Conservation (phyloP, 2,329 filamentous ascomycete species). For the Alternaria brassicicola region DNA sequence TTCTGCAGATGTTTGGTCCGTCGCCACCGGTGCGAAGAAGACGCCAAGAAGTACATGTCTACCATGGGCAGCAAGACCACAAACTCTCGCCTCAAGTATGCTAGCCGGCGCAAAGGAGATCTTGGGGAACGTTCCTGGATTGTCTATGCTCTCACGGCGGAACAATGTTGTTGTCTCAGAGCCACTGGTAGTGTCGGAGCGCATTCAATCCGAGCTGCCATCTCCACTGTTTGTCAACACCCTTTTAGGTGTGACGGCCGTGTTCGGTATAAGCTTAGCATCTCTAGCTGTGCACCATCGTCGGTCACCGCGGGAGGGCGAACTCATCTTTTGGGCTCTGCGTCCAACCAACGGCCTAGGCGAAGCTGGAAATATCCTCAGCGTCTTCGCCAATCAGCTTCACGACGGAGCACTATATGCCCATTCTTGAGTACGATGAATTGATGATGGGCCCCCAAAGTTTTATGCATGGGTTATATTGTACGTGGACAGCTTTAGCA, state of each 20-base stretch:
- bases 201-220: conserved; percentile 32
- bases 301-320: conserved; percentile 40
- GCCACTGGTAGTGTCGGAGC: conserved; percentile 11
- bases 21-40: conserved; percentile 21
- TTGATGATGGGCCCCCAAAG: background rate
- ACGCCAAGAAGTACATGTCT: conserved; percentile 11
- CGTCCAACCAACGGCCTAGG: conserved; percentile 34
- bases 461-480: background rate
- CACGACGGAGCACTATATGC: conserved; percentile 22
- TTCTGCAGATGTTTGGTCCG: conserved; percentile 38
- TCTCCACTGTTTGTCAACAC: conserved; percentile 36
- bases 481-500: background rate
- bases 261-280: conserved; percentile 30
- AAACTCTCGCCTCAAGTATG: conserved; percentile 17
- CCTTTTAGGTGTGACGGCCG: conserved; percentile 29
- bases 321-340: conserved; percentile 45
- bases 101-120: conserved; percentile 28
- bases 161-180: conserved; percentile 14
- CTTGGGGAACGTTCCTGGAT: conserved; percentile 28
- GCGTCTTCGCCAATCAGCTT: conserved; percentile 35
- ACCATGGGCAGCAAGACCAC: conserved; percentile 34
- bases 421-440: conserved; percentile 8
- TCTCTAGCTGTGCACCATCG: conserved; percentile 42
- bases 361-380: conserved; percentile 43
- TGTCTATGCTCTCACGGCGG: conserved; percentile 28